Conservation (phyloP, 1,139 yeast species). For the Scheffersomyces cryptocercus region DNA sequence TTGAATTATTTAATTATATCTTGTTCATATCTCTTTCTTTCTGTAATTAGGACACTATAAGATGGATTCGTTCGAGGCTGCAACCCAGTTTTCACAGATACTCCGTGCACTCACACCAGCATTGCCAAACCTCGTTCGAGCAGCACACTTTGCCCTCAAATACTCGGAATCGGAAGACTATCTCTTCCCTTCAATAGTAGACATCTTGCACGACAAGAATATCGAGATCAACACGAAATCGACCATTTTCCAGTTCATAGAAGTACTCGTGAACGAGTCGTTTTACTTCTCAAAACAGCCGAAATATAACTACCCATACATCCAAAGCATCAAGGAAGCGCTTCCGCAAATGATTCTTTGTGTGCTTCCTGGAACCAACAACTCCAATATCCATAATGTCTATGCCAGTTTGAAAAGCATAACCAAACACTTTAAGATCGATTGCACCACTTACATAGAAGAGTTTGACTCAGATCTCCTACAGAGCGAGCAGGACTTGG, state of each 20-base stretch:
- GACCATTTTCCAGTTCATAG: constrained; percentile 69
- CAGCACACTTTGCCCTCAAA: constrained; percentile 61
- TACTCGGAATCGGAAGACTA: constrained; percentile 68
- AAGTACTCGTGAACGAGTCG: constrained; percentile 50
- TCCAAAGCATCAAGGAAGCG: constrained; percentile 40
- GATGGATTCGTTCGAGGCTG: constrained; percentile 83
- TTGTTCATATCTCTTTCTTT: no score
- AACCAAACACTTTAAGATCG: constrained; percentile 36
- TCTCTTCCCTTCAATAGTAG: constrained; percentile 68
- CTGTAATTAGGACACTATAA: background rate
- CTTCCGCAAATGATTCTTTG: constrained; percentile 50
- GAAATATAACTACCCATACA: constrained; percentile 44
- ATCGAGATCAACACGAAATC: constrained; percentile 62
- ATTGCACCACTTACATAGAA: constrained; percentile 25
- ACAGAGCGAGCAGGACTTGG: constrained; percentile 31
- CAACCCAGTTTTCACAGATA: constrained; percentile 65
- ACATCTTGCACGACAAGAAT: constrained; percentile 52
- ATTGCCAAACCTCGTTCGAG: constrained; percentile 52
- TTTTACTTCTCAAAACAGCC: constrained; percentile 32
- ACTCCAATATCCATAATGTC: constrained; percentile 50
- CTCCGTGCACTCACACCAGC: constrained; percentile 66
- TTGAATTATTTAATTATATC: no score
- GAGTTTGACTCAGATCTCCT: constrained; percentile 33
- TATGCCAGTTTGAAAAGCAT: constrained; percentile 41
- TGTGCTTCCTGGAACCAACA: constrained; percentile 52